Conservation (phyloP, 148 eudicot genomes). For the Heliamphora exappendiculata region DNA sequence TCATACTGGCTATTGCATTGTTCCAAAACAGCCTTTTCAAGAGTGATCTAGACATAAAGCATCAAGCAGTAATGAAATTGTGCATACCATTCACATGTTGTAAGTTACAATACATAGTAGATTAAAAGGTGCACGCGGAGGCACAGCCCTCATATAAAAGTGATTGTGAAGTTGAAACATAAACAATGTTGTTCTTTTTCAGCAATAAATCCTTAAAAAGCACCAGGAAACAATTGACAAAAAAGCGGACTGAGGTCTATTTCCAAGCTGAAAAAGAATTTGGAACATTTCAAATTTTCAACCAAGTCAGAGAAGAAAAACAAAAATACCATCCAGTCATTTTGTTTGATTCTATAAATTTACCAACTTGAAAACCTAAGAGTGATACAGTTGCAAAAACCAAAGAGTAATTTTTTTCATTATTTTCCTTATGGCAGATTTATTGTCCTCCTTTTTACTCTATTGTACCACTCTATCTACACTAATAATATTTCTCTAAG, state of each 20-base stretch:
- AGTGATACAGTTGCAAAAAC: not conserved
- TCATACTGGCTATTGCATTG: conserved; percentile 92
- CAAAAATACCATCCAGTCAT: not conserved
- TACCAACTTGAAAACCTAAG: not conserved
- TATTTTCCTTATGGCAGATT: too few relatives aligned
- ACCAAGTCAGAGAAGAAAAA: not conserved
- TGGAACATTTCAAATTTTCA: not conserved
- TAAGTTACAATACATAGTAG: not conserved
- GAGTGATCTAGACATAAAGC: conserved; percentile 59
- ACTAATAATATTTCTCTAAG: not conserved
- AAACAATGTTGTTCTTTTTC: not conserved
- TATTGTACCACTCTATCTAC: not conserved
- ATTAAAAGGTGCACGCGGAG: not conserved
- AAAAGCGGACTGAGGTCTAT: not conserved
- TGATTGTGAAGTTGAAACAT: not conserved
- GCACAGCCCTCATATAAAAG: not conserved
- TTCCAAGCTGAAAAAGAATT: not conserved
- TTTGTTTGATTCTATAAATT: not conserved
- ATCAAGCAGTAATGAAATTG: conserved; percentile 9
- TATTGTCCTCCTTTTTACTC: not conserved
- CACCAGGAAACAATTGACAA: not conserved
- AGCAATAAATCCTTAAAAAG: not conserved
- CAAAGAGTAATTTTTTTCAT: not conserved
- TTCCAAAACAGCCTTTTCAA: conserved; percentile 90
- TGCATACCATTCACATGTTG: not conserved